phyloP scores from a whole-genome alignment of 2,329 filamentous ascomycete species.

The Aphanoascus verrucosus region DNA sequence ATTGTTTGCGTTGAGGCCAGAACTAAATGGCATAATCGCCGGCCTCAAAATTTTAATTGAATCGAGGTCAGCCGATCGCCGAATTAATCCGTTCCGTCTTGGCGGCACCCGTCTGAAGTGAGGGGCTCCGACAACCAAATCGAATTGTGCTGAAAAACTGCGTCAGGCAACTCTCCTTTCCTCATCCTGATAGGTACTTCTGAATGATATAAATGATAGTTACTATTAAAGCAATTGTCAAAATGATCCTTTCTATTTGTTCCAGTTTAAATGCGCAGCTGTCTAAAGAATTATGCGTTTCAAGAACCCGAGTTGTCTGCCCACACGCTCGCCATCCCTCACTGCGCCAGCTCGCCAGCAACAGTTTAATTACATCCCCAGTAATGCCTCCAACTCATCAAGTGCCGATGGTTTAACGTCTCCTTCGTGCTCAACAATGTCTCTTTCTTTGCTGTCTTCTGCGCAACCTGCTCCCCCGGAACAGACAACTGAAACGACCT shows the following conservation, averaged over 20 bases:
- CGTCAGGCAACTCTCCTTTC: too few relatives aligned
- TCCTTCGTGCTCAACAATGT: slow-evolving; percentile 13
- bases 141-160: too few relatives aligned
- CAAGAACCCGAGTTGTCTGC: too few relatives aligned
- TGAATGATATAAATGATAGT: too few relatives aligned
- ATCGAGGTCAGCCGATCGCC: neutral
- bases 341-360: neutral
- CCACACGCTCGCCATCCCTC: neutral
- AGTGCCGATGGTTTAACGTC: slow-evolving; percentile 13
- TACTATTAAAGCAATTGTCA: too few relatives aligned
- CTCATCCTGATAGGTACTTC: too few relatives aligned
- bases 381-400: slow-evolving; percentile 12
- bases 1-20: too few relatives aligned
- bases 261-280: neutral
- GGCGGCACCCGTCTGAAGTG: too few relatives aligned
- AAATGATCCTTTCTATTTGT: too few relatives aligned
- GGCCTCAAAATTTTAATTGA: neutral
- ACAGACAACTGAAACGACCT: neutral
- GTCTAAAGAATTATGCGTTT: too few relatives aligned
- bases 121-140: too few relatives aligned
- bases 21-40: slow-evolving; percentile 1
- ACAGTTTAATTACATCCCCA: slow-evolving; percentile 4
- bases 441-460: slow-evolving; percentile 1
- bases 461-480: neutral
- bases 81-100: too few relatives aligned